phyloP scores from a whole-genome alignment of 305 asterid genomes.

The Fraxinus ornus region DNA sequence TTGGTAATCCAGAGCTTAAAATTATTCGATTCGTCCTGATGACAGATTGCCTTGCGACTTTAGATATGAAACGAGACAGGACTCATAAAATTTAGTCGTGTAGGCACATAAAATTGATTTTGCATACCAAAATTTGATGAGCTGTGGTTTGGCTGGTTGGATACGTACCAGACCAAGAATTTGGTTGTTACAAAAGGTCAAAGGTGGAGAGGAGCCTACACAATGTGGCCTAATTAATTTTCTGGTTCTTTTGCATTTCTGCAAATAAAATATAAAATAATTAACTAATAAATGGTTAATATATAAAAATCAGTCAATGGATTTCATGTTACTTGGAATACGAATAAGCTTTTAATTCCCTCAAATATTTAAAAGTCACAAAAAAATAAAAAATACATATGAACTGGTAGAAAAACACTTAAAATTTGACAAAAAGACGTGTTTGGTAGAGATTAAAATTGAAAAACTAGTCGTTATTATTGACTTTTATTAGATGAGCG shows the following conservation, averaged over 20 bases:
- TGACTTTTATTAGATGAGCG: no score
- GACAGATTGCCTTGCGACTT: not conserved
- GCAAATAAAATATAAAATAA: conserved; percentile 14
- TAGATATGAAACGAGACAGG: not conserved
- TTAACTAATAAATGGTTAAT: not conserved
- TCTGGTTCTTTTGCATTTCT: conserved; percentile 21
- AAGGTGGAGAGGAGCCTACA: conserved; percentile 32
- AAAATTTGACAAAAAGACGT: not conserved
- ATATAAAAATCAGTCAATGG: not conserved
- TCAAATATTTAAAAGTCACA: not conserved
- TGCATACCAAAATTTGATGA: not conserved
- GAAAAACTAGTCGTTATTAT: no score
- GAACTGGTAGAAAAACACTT: not conserved
- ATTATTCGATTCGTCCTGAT: not conserved
- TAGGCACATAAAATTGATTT: not conserved
- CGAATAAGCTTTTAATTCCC: not conserved
- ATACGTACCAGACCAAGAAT: not conserved
- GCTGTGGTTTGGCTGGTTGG: conserved; percentile 2
- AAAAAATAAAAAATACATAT: not conserved
- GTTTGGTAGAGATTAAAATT: no score
- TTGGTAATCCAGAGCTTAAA: not conserved
- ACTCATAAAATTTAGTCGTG: not conserved
- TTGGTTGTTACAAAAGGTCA: not conserved
- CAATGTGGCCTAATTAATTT: conserved; percentile 31
- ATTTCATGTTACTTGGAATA: not conserved